Evolutionary conservation across 2,329 filamentous ascomycete species (phyloP).

Genomic region (Ciborinia camelliae): DNA sequence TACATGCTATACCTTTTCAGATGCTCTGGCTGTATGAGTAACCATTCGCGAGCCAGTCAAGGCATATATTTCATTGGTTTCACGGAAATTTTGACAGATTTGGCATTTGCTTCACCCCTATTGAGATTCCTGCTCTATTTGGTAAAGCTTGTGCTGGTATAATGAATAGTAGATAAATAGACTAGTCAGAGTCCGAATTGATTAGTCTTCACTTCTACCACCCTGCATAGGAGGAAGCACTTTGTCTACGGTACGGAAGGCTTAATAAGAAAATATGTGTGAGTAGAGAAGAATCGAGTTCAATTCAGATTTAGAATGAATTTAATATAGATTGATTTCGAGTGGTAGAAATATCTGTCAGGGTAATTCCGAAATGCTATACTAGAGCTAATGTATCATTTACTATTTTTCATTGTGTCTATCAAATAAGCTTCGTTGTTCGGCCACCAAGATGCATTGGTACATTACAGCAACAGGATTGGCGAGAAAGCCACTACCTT

Average conservation of each 20-base stretch:
- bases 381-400: neutral
- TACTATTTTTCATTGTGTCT: no score
- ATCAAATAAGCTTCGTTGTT: no score
- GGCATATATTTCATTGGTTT: neutral
- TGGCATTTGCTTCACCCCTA: neutral
- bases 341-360: neutral
- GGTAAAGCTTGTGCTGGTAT: neutral
- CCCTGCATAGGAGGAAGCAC: no score
- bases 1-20: no score
- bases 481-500: conserved; percentile 23
- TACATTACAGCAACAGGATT: conserved; percentile 16
- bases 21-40: neutral
- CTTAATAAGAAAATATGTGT: neutral
- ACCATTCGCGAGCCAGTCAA: neutral
- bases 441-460: conserved; percentile 25
- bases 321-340: neutral
- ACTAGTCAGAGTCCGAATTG: neutral
- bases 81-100: neutral
- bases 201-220: no score
- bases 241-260: no score
- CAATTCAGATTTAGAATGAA: neutral
- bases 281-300: neutral
- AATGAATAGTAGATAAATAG: neutral
- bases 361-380: no score
- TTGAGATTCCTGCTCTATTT: neutral